These are phyloP conservation scores for Psilocybe azurescens DNA, from an alignment of 768 basidiomycete species.

Conservation along the genomic window DNA sequence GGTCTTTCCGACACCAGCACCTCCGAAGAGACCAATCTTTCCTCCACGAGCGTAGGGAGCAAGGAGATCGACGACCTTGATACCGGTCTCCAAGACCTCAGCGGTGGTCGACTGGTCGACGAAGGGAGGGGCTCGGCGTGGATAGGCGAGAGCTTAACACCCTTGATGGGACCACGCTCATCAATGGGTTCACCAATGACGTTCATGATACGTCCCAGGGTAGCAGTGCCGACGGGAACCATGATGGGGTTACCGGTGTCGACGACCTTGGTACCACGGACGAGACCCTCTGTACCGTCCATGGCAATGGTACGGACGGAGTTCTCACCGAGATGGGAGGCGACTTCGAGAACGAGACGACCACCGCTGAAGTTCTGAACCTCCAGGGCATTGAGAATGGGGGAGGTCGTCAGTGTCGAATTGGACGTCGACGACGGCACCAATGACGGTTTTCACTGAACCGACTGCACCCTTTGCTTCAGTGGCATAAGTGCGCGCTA, in stretches of 20 bases:
- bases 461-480: constrained; percentile 79
- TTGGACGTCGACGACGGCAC: constrained; percentile 99
- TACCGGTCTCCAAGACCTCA: constrained; percentile 99
- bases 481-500: constrained; percentile 90
- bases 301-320: constrained; percentile 99
- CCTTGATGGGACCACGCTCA: constrained; percentile 98
- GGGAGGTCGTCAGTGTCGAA: constrained; percentile 95
- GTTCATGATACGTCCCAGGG: constrained; percentile 99
- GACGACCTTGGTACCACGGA: constrained; percentile 96
- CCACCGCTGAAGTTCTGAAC: constrained; percentile 93
- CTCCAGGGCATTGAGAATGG: constrained; percentile 99
- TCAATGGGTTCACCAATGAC: constrained; percentile 99
- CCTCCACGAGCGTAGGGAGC: constrained; percentile 99
- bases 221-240: constrained; percentile 94
- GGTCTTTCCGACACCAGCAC: constrained; percentile 99
- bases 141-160: constrained; percentile 90
- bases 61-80: constrained; percentile 99
- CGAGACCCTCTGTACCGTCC: constrained; percentile 99
- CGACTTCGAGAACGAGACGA: constrained; percentile 98
- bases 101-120: constrained; percentile 99
- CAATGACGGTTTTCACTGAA: constrained; percentile 97
- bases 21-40: constrained; percentile 99
- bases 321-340: constrained; percentile 98
- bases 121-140: constrained; percentile 98
- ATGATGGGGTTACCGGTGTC: constrained; percentile 97